Evolutionary conservation across 129 eudicot species (phyloP).

Genomic region (Dittrichia graveolens): DNA sequence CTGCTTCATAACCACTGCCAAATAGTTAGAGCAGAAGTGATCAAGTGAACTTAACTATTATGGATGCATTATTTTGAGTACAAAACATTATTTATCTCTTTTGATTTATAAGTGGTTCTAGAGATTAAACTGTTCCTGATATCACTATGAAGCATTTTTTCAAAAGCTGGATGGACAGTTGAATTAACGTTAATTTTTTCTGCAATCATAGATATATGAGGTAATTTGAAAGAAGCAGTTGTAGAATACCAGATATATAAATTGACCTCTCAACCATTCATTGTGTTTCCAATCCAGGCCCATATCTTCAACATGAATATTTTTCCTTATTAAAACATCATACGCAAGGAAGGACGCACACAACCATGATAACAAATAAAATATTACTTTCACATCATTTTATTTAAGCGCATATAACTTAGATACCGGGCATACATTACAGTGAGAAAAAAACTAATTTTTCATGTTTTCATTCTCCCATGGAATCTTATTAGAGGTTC

Average conservation of each 20-base stretch:
- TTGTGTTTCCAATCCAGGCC: background rate
- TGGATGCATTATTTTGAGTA: background rate
- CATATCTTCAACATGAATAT: background rate
- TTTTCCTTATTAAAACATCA: background rate
- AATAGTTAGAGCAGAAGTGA: background rate
- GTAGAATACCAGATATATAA: background rate
- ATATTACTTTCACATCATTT: background rate
- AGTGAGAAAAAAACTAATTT: background rate
- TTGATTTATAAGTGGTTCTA: conserved; percentile 12
- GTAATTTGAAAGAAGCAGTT: background rate
- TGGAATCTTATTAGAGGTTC: background rate
- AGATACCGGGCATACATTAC: background rate
- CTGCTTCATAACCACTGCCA: background rate
- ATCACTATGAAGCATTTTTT: conserved; percentile 10
- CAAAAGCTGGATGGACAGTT: background rate
- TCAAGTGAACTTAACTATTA: background rate
- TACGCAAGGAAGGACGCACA: background rate
- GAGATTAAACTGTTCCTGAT: background rate
- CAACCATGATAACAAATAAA: background rate
- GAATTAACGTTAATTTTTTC: background rate
- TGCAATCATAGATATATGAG: conserved; percentile 4
- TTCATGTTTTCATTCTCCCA: conserved; percentile 4
- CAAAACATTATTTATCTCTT: background rate
- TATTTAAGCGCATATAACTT: background rate
- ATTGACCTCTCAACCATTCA: conserved; percentile 12